Conservation (phyloP, 257 asterid species). For the Primulina tabacum region DNA sequence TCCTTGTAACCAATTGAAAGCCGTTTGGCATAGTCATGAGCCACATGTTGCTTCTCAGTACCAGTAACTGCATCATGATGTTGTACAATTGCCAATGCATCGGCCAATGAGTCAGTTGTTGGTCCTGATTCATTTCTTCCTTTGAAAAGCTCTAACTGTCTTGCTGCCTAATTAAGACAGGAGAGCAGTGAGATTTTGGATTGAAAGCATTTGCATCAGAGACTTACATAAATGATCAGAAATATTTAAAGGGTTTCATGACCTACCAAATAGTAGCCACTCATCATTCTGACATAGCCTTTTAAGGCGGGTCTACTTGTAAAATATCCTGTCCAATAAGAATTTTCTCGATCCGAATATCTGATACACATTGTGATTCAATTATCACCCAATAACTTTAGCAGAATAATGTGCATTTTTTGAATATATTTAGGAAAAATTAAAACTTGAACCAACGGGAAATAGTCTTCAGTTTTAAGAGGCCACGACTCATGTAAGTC, state of each 20-base stretch:
- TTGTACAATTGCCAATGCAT: conserved; percentile 47
- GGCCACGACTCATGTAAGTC: conserved; percentile 41
- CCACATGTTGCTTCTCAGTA: conserved; percentile 45
- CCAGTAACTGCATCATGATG: conserved; percentile 58
- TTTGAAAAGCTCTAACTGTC: conserved; percentile 41
- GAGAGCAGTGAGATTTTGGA: conserved; percentile 1
- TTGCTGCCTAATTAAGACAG: conserved; percentile 36
- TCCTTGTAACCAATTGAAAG: conserved; percentile 43
- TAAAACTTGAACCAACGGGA: conserved; percentile 38
- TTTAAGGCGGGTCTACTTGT: conserved; percentile 51
- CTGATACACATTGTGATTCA: conserved; percentile 24
- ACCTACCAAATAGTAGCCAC: conserved; percentile 48
- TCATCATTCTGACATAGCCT: conserved; percentile 39
- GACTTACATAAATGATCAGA: neutral
- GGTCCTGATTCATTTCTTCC: conserved; percentile 34
- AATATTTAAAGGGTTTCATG: neutral
- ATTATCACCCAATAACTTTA: conserved; percentile 15
- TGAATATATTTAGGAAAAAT: neutral
- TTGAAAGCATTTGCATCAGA: neutral
- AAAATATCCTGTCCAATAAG: conserved; percentile 54
- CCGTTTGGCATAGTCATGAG: conserved; percentile 44
- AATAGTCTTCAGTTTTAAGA: conserved; percentile 43
- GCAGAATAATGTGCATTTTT: conserved; percentile 9
- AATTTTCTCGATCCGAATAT: conserved; percentile 44
- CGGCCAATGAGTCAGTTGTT: conserved; percentile 37